phyloP scores from a whole-genome alignment of 768 basidiomycete species.

The Cyclocybe aegerita region DNA sequence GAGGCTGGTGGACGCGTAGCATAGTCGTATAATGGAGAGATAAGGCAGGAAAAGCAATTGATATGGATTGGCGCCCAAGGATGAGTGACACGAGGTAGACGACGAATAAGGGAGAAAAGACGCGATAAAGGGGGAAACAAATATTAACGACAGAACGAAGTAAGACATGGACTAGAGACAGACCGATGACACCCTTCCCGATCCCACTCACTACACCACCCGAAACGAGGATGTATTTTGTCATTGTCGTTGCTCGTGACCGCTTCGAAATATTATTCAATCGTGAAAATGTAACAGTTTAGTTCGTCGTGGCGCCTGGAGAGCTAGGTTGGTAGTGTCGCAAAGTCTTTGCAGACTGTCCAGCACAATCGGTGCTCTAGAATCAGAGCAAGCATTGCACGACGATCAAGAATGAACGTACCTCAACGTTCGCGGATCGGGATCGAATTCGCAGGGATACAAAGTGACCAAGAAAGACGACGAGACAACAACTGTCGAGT shows the following conservation, averaged over 20 bases:
- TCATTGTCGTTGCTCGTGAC: constrained; percentile 47
- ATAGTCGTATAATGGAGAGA: no score
- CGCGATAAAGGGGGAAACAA: background rate
- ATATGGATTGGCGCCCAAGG: background rate
- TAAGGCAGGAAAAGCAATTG: no score
- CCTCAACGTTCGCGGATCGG: no score
- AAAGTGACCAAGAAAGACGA: no score
- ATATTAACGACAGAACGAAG: constrained; percentile 5
- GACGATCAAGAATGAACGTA: no score
- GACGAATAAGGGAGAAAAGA: background rate
- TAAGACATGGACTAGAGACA: constrained; percentile 28
- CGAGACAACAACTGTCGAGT: no score
- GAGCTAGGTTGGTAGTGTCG: background rate
- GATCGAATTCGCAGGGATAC: no score
- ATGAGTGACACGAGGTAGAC: background rate
- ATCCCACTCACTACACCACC: constrained; percentile 99
- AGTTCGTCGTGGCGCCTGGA: no score
- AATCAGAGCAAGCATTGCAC: no score
- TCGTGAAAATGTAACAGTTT: background rate
- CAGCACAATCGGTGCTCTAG: no score
- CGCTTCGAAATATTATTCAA: background rate
- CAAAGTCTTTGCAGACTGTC: no score
- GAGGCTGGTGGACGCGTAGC: constrained; percentile 59
- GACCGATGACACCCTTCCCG: constrained; percentile 99
- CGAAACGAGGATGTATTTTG: constrained; percentile 94